phyloP scores from a whole-genome alignment of 805 yeast genomes.

The Lipomyces yamadae region DNA sequence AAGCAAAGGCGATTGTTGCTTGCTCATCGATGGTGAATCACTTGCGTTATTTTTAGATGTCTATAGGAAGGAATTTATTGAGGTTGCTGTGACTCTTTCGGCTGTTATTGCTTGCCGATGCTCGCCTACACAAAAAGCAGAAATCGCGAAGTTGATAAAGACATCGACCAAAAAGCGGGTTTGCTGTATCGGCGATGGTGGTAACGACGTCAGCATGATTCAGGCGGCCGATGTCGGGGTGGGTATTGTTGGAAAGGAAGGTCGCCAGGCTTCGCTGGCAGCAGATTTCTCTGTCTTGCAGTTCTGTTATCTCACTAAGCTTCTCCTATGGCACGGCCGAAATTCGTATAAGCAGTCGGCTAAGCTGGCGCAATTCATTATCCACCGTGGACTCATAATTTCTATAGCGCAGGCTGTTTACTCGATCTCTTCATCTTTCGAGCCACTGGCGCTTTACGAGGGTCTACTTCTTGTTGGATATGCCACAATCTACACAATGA shows the following conservation, averaged over 20 bases:
- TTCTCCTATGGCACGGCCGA: constrained; percentile 96
- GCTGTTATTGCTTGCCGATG: constrained; percentile 98
- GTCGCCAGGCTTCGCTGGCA: constrained; percentile 94
- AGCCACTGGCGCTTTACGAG: constrained; percentile 91
- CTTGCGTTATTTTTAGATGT: constrained; percentile 68
- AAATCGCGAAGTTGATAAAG: constrained; percentile 81
- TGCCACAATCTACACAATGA: constrained; percentile 96
- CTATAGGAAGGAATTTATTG: constrained; percentile 74
- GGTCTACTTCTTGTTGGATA: constrained; percentile 99
- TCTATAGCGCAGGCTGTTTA: constrained; percentile 94
- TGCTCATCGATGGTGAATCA: constrained; percentile 93
- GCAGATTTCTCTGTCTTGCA: constrained; percentile 95
- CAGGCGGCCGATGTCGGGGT: constrained; percentile 99
- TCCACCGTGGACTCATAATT: constrained; percentile 92
- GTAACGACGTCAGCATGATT: constrained; percentile 98
- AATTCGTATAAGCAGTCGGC: constrained; percentile 96
- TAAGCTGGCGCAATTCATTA: constrained; percentile 91
- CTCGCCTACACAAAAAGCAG: constrained; percentile 98
- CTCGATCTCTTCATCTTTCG: constrained; percentile 83
- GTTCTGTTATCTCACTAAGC: constrained; percentile 83
- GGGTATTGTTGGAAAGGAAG: constrained; percentile 98
- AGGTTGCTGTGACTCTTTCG: constrained; percentile 76
- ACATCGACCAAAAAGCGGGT: constrained; percentile 83
- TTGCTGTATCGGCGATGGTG: constrained; percentile 99
- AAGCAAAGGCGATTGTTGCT: constrained; percentile 67